A percentile compares a stretch with the other conserved stretches of the same genome.
Evolutionary conservation across 176 grass and related monocot species (phyloP).

Genomic region (Oryza coarctata): DNA sequence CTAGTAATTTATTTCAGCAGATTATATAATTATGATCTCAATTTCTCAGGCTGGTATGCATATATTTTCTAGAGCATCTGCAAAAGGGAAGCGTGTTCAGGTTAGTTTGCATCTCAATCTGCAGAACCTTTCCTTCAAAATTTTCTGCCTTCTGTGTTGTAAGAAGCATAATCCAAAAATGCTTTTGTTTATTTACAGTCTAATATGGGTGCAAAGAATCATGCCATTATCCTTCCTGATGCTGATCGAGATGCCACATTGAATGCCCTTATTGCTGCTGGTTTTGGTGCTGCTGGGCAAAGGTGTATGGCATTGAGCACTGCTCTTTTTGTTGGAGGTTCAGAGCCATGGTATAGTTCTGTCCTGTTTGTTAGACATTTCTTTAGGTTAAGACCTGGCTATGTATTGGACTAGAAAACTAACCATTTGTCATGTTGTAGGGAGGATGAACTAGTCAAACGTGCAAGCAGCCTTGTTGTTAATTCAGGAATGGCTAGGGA

Average conservation of each 20-base stretch:
- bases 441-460: conserved; percentile 82
- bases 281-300: conserved; percentile 96
- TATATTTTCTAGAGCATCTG: conserved; percentile 91
- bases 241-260: conserved; percentile 79
- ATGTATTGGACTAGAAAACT: neutral
- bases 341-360: conserved; percentile 80
- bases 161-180: conserved; percentile 14
- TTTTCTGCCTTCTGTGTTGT: conserved; percentile 6
- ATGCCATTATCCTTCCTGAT: conserved; percentile 93
- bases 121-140: neutral
- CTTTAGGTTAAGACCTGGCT: neutral
- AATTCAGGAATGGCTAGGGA: conserved; percentile 70
- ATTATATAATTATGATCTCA: conserved; percentile 12
- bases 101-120: conserved; percentile 39
- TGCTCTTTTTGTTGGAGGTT: conserved; percentile 89
- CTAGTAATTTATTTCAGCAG: neutral
- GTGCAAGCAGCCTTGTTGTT: conserved; percentile 64
- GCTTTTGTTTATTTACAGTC: conserved; percentile 53
- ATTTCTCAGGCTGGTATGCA: conserved; percentile 92
- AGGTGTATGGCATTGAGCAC: conserved; percentile 99
- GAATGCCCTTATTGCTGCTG: conserved; percentile 90
- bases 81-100: conserved; percentile 93
- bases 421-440: conserved; percentile 40
- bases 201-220: conserved; percentile 99
- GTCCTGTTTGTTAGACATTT: conserved; percentile 15